phyloP scores from a whole-genome alignment of 2,329 filamentous ascomycete genomes.

The Penicillium polonicum region DNA sequence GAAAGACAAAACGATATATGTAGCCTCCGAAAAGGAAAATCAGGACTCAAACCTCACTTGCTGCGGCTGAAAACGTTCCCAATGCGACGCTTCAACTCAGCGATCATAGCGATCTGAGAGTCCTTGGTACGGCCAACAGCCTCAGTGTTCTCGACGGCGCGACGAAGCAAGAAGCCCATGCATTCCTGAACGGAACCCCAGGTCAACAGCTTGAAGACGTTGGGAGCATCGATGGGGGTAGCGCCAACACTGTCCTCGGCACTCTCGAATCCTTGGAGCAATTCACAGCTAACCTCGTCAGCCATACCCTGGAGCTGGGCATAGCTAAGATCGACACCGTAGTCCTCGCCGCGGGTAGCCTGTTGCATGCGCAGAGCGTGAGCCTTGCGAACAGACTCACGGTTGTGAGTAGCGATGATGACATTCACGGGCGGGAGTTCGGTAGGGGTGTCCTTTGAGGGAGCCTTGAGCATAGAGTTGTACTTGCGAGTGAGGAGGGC shows the following conservation, averaged over 20 bases:
- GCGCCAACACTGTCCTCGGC: slow-evolving; percentile 23
- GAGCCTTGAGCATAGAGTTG: slow-evolving; percentile 52
- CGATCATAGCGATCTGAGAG: slow-evolving; percentile 40
- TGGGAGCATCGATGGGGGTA: slow-evolving; percentile 40
- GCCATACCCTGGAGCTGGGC: slow-evolving; percentile 94
- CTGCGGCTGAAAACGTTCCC: slow-evolving; percentile 23
- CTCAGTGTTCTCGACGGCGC: slow-evolving; percentile 72
- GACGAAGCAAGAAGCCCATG: slow-evolving; percentile 60
- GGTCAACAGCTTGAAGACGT: slow-evolving; percentile 59
- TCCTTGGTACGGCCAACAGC: slow-evolving; percentile 55
- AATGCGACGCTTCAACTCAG: slow-evolving; percentile 36
- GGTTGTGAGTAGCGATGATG: slow-evolving; percentile 61
- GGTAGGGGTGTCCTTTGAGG: slow-evolving; percentile 38
- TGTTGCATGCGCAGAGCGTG: slow-evolving; percentile 48
- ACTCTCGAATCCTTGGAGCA: slow-evolving; percentile 48
- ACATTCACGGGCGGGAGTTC: slow-evolving; percentile 49
- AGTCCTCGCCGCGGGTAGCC: slow-evolving; percentile 44
- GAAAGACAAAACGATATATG: slow-evolving; percentile 2
- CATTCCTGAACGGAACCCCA: slow-evolving; percentile 62
- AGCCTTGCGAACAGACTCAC: slow-evolving; percentile 53
- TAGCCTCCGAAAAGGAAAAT: slow-evolving; percentile 1
- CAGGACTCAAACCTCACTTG: slow-evolving; percentile 14
- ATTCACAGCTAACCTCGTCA: slow-evolving; percentile 73
- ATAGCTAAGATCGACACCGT: slow-evolving; percentile 55
- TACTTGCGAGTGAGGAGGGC: slow-evolving; percentile 60